These are phyloP conservation scores for Entonaema liquescens DNA, from an alignment of 495 filamentous ascomycete genomes.

Conservation along the genomic window DNA sequence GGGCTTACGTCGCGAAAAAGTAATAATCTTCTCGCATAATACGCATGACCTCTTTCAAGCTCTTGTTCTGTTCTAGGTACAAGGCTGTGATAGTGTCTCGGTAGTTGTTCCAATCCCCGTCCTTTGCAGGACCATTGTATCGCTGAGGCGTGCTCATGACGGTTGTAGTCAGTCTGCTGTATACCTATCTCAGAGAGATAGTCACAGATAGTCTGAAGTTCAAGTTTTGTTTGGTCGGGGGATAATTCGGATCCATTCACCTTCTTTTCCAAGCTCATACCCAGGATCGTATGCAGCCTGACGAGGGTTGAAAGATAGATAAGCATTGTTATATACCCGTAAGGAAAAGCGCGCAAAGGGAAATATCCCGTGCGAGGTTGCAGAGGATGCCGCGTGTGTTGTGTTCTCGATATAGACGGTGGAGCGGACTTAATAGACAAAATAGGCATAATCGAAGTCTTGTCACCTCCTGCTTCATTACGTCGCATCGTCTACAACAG, in stretches of 20 bases:
- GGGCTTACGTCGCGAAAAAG: constrained; percentile 41
- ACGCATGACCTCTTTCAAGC: constrained; percentile 40
- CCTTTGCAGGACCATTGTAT: constrained; percentile 33
- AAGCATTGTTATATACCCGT: constrained; percentile 6
- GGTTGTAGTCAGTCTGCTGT: not conserved
- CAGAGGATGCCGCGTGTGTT: constrained; percentile 10
- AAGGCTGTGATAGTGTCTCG: constrained; percentile 36
- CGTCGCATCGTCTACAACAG: constrained; percentile 26
- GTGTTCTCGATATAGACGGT: constrained; percentile 1
- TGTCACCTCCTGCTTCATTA: constrained; percentile 23
- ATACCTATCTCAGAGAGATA: constrained; percentile 4
- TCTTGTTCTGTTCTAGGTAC: constrained; percentile 41
- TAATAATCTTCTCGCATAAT: constrained; percentile 41
- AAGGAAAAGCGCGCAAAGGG: not conserved
- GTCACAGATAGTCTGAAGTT: constrained; percentile 25
- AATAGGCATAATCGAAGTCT: constrained; percentile 19
- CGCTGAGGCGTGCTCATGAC: constrained; percentile 22
- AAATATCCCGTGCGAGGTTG: constrained; percentile 1
- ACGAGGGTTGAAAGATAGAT: too few relatives aligned
- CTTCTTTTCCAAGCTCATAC: not conserved
- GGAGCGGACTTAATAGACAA: not conserved
- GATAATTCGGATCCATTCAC: constrained; percentile 7
- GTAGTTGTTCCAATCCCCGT: constrained; percentile 39
- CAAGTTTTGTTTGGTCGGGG: not conserved
- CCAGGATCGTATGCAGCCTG: not conserved